phyloP scores from a whole-genome alignment of 2,329 filamentous ascomycete genomes.

The Calonectria pauciramosa region DNA sequence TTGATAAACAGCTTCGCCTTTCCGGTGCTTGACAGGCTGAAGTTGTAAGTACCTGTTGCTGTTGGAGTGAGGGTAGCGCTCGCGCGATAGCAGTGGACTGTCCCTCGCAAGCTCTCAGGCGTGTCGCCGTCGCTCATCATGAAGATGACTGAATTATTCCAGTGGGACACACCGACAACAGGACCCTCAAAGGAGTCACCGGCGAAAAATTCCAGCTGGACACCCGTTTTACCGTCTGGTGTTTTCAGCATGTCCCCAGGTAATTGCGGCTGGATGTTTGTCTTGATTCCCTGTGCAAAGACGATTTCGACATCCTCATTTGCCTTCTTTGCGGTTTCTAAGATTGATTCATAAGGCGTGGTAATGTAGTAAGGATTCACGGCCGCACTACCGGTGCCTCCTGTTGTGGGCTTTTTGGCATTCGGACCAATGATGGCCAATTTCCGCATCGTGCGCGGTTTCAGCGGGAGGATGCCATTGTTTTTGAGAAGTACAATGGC shows the following conservation, averaged over 20 bases:
- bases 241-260: background rate
- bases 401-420: background rate
- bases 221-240: background rate
- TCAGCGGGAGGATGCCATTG: slow-evolving; percentile 64
- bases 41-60: background rate
- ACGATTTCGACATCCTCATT: background rate
- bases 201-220: background rate
- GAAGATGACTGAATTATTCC: background rate
- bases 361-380: background rate
- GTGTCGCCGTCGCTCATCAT: slow-evolving; percentile 1
- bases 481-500: slow-evolving; percentile 74
- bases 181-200: background rate
- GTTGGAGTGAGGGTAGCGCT: background rate
- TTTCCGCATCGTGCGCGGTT: background rate
- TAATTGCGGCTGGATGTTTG: background rate
- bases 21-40: background rate
- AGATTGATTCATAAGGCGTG: background rate
- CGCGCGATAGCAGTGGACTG: background rate
- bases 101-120: background rate
- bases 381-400: background rate
- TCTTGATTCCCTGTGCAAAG: background rate
- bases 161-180: background rate
- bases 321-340: background rate
- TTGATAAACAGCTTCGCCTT: background rate
- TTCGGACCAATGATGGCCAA: slow-evolving; percentile 1